Evolutionary conservation across 2,329 filamentous ascomycete species (phyloP), one percentile per base, ranked within the genome.

Genomic region (Pochonia chlamydosporia): DNA sequence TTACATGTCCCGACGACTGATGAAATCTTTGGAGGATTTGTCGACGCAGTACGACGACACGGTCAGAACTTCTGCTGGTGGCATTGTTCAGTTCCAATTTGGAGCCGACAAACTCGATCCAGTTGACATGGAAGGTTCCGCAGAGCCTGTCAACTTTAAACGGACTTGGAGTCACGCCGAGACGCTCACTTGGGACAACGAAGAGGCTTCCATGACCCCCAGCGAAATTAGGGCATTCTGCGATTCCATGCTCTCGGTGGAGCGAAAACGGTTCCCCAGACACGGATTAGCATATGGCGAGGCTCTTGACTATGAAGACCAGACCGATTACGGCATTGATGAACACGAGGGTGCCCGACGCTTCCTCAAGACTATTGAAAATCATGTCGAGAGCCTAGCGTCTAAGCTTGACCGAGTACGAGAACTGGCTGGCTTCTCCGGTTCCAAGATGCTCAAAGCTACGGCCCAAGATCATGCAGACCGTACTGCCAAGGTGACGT

Each of bases 1-100:
- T 54, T 99, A 99, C 70, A 99, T 99, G 93, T 97, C 92, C 53
- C 85, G 93, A 70, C 84, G 93, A 56, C 67, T 99, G 63, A 99
- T 99, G 92, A 99, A 99, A 69, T 96, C 89, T 3, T 71, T 99
- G 42, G 93, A 99, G 63, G 93, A 99, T 73, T 72, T 97, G 3
- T 96, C 91, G 1, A 89, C 88, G 1, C 83, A 90, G 58, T 99
- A 99, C 59, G 93, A 99, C 59, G 82, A 95, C 59, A 99, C 93
- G 0, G 92, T 99, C 1, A 82, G 93, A 48, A 97, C 92, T 24
- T 96, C 91, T 1, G 85, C 85, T 2, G 87, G 87, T 7, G 84
- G 84, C 26, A 86, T 99, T 51, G 90, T 99, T 2, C 93, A 99
- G 63, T 97, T 99, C 70, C 90, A 96, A 61, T 99, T 95, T 59